A percentile compares a stretch with the other conserved stretches of the same genome.
Evolutionary conservation across 768 basidiomycete species (phyloP).

Genomic region (Omphalotus guepiniiformis): DNA sequence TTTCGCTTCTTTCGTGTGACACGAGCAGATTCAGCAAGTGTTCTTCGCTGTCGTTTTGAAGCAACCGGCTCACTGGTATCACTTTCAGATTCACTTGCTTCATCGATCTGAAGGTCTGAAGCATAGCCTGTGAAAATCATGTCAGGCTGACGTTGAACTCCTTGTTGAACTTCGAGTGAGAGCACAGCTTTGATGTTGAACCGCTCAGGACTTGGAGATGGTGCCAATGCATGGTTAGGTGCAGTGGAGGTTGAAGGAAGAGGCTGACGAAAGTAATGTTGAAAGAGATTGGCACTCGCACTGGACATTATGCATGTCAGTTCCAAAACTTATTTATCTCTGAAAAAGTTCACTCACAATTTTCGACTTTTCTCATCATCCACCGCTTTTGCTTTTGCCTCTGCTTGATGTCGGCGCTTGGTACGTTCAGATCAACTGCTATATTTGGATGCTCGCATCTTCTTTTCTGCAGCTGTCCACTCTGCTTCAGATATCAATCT

Average conservation of each 20-base stretch:
- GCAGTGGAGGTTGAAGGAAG: background rate
- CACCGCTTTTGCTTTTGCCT: background rate
- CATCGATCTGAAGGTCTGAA: background rate
- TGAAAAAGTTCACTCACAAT: too few species aligned
- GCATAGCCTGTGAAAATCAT: background rate
- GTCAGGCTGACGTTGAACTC: background rate
- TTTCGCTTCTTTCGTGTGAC: background rate
- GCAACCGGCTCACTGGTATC: background rate
- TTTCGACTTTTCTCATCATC: background rate
- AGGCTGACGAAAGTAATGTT: too few species aligned
- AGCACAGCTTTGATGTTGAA: background rate
- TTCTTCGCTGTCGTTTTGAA: conserved; percentile 10
- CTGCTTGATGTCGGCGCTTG: background rate
- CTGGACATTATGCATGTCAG: too few species aligned
- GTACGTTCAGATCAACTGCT: background rate
- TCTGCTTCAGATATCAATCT: background rate
- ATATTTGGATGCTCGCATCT: background rate
- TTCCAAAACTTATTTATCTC: too few species aligned
- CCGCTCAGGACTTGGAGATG: background rate
- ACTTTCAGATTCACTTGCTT: background rate
- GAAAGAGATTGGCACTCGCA: too few species aligned
- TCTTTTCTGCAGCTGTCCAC: background rate
- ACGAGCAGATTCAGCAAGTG: conserved; percentile 9
- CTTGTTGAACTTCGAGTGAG: background rate
- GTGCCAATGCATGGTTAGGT: background rate